phyloP scores from a whole-genome alignment of 2,329 filamentous ascomycete species.

The Cucurbitaria berberidis region DNA sequence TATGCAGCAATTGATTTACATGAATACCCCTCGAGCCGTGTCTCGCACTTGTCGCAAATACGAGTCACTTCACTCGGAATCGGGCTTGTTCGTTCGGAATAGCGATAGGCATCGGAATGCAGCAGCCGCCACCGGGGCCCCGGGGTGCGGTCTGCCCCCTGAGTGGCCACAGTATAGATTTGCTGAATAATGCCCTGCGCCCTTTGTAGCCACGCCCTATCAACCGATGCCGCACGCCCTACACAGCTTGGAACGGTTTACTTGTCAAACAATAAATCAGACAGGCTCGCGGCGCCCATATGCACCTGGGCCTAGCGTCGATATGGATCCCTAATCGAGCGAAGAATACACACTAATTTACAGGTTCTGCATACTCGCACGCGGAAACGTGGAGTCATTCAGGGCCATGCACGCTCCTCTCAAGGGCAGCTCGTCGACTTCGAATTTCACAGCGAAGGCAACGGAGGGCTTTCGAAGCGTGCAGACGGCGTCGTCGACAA shows the following conservation, averaged over 20 bases:
- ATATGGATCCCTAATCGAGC: constrained; percentile 10
- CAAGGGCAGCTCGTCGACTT: too few relatives aligned
- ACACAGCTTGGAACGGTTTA: constrained; percentile 5
- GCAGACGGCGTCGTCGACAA: background rate
- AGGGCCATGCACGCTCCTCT: background rate
- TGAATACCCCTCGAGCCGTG: background rate
- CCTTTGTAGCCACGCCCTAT: too few relatives aligned
- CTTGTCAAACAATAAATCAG: constrained; percentile 14
- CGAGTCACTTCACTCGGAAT: background rate
- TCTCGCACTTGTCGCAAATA: background rate
- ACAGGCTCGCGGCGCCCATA: constrained; percentile 3
- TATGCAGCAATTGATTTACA: too few relatives aligned
- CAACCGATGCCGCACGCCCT: constrained; percentile 22
- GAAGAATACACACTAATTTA: background rate
- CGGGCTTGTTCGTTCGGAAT: constrained; percentile 21
- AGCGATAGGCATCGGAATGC: constrained; percentile 21
- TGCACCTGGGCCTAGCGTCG: background rate
- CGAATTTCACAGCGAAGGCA: too few relatives aligned
- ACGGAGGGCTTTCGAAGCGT: background rate
- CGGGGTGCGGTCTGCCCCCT: background rate
- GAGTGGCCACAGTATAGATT: constrained; percentile 18
- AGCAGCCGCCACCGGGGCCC: too few relatives aligned
- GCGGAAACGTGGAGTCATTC: constrained; percentile 1
- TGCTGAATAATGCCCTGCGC: constrained; percentile 23
- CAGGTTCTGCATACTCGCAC: background rate